phyloP scores from a whole-genome alignment of 257 asterid species.

The Gardenia jasminoides region DNA sequence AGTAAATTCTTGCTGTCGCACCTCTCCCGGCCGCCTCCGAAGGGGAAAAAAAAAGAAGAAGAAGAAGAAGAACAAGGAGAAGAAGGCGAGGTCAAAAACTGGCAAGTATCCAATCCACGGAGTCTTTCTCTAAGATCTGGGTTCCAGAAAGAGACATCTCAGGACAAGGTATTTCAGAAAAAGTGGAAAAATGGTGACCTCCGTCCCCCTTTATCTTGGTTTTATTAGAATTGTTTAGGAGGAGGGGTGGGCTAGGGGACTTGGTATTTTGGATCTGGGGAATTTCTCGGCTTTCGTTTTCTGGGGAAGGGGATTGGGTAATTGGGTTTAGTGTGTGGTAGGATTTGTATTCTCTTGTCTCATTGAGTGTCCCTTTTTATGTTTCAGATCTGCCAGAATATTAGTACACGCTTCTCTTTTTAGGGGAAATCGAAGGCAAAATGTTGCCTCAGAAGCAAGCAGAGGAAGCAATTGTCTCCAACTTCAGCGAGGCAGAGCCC shows the following conservation, averaged over 20 bases:
- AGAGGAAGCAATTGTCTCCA: slow-evolving; percentile 86
- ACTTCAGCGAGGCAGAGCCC: slow-evolving; percentile 48
- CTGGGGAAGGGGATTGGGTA: slow-evolving; percentile 20
- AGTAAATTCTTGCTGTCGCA: neutral
- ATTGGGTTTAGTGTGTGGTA: neutral
- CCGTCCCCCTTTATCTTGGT: neutral
- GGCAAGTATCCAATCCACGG: slow-evolving; percentile 6
- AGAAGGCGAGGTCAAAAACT: slow-evolving; percentile 7
- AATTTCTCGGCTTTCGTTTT: slow-evolving; percentile 40
- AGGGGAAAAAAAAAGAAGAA: too few species aligned
- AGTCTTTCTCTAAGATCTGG: slow-evolving; percentile 19
- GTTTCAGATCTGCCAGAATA: slow-evolving; percentile 30
- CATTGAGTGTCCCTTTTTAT: slow-evolving; percentile 24
- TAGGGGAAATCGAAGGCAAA: slow-evolving; percentile 24
- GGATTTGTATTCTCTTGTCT: slow-evolving; percentile 23
- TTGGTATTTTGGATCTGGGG: slow-evolving; percentile 30
- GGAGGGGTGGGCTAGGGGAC: neutral
- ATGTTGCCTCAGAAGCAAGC: slow-evolving; percentile 84
- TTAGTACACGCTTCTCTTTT: slow-evolving; percentile 6
- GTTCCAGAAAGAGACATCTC: slow-evolving; percentile 38
- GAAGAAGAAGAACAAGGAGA: neutral
- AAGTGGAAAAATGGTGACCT: slow-evolving; percentile 6
- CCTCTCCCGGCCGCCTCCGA: neutral
- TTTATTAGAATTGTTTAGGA: slow-evolving; percentile 5
- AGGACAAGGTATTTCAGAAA: slow-evolving; percentile 25